These are phyloP conservation scores for Tetradesmus lagerheimii DNA, from an alignment of 139 green algal genomes.

Conservation along the genomic window DNA sequence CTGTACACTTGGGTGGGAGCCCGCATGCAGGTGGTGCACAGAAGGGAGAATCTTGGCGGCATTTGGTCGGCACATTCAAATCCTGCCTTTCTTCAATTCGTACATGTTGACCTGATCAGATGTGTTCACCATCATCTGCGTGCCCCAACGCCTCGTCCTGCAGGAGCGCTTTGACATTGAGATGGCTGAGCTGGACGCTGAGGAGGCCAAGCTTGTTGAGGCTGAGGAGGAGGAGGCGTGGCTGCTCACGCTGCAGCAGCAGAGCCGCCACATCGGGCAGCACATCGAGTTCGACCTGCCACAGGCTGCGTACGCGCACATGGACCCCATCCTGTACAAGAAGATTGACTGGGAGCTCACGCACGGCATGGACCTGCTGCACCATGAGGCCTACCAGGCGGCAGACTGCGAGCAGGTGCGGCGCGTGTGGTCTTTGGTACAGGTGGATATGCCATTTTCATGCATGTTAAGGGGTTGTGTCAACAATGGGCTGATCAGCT, in stretches of 20 bases:
- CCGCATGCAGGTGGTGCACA: no score
- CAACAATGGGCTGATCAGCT: no score
- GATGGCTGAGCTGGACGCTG: conserved; percentile 69
- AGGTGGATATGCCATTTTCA: no score
- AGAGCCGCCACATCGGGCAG: conserved; percentile 59
- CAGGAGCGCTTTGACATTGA: conserved; percentile 62
- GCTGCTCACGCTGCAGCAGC: conserved; percentile 59
- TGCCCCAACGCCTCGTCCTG: no score
- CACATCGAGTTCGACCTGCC: conserved; percentile 65
- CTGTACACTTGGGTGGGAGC: no score
- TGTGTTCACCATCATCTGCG: no score
- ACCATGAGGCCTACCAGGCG: conserved; percentile 42
- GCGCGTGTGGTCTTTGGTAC: no score
- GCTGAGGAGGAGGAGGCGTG: conserved; percentile 78
- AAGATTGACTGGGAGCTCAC: conserved; percentile 79
- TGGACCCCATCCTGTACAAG: conserved; percentile 76
- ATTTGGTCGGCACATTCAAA: no score
- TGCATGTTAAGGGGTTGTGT: no score
- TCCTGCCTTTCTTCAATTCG: no score
- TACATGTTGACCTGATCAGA: no score
- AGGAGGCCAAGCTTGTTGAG: conserved; percentile 61
- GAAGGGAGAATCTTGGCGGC: no score
- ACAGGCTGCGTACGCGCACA: conserved; percentile 65
- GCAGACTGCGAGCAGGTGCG: conserved; percentile 66
- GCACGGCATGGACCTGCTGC: conserved; percentile 60